phyloP scores from a whole-genome alignment of 2,329 filamentous ascomycete genomes.

The Penicillium sp. region DNA sequence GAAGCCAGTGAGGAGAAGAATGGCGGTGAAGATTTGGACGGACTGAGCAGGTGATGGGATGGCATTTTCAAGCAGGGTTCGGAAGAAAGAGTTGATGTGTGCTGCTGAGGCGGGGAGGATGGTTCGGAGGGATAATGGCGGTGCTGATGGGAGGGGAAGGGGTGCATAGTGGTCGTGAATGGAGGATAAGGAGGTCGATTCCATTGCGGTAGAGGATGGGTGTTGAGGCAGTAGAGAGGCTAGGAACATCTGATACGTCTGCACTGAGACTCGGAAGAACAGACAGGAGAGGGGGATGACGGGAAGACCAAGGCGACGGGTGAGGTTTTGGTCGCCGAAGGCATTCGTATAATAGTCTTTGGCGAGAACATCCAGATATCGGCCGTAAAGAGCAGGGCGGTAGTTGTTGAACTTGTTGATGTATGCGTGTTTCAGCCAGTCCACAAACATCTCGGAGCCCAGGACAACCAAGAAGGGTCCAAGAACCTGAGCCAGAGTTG shows the following conservation, averaged over 20 bases:
- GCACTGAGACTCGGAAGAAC: constrained; percentile 89
- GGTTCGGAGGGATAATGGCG: constrained; percentile 57
- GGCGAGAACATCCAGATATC: constrained; percentile 87
- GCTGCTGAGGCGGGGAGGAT: constrained; percentile 57
- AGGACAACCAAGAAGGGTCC: constrained; percentile 92
- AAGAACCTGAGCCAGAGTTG: constrained; percentile 69
- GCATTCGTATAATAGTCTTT: constrained; percentile 99
- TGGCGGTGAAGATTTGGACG: constrained; percentile 59
- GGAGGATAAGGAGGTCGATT: constrained; percentile 40
- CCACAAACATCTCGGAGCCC: constrained; percentile 93
- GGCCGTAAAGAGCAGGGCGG: constrained; percentile 81
- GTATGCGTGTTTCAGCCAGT: constrained; percentile 96
- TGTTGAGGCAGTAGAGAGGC: constrained; percentile 80
- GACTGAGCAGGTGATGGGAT: constrained; percentile 44
- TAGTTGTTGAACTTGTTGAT: constrained; percentile 99
- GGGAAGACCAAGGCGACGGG: constrained; percentile 82
- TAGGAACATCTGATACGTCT: constrained; percentile 98
- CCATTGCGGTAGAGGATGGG: constrained; percentile 45
- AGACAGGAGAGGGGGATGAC: constrained; percentile 89
- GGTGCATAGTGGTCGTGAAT: constrained; percentile 52
- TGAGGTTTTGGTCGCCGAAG: constrained; percentile 86
- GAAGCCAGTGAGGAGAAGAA: constrained; percentile 82
- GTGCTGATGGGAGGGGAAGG: constrained; percentile 65
- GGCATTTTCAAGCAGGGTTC: constrained; percentile 40
- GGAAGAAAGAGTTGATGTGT: constrained; percentile 38